Evolutionary conservation across 805 yeast species (phyloP).

Genomic region (Candida nitratophila): DNA sequence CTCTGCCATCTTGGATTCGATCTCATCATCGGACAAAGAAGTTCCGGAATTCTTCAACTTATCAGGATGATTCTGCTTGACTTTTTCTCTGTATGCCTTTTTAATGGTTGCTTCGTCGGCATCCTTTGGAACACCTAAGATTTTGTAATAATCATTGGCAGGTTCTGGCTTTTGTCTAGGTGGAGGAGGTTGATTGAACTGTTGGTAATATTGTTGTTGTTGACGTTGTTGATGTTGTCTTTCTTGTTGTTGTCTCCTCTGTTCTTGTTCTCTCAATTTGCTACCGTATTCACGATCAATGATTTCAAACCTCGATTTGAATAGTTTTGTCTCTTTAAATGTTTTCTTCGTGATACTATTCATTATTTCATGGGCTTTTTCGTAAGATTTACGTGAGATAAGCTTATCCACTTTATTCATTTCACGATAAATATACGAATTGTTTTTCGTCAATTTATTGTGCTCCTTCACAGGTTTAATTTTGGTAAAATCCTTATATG

Average conservation of each 20-base stretch:
- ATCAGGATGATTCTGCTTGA: slow-evolving; percentile 87
- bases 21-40: slow-evolving; percentile 57
- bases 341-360: slow-evolving; percentile 24
- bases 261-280: slow-evolving; percentile 24
- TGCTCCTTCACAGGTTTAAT: not conserved
- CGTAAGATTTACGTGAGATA: slow-evolving; percentile 17
- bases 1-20: slow-evolving; percentile 81
- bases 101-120: slow-evolving; percentile 72
- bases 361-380: slow-evolving; percentile 33
- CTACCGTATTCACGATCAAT: slow-evolving; percentile 18
- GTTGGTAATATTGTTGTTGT: slow-evolving; percentile 40
- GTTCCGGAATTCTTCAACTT: slow-evolving; percentile 51
- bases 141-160: slow-evolving; percentile 65
- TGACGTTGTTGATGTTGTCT: slow-evolving; percentile 36
- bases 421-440: slow-evolving; percentile 9
- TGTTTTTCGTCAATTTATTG: not conserved
- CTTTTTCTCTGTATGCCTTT: slow-evolving; percentile 71
- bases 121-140: slow-evolving; percentile 56
- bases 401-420: slow-evolving; percentile 10
- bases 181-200: slow-evolving; percentile 30
- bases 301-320: slow-evolving; percentile 24
- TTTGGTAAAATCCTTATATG: slow-evolving; percentile 7
- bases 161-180: slow-evolving; percentile 22
- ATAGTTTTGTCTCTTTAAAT: slow-evolving; percentile 33
- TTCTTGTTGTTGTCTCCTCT: slow-evolving; percentile 29